Percentiles rank a stretch among this genome's conserved stretches.
Conservation (phyloP, 1,284 basidiomycete genomes). For the Papiliotrema fonsecae region DNA sequence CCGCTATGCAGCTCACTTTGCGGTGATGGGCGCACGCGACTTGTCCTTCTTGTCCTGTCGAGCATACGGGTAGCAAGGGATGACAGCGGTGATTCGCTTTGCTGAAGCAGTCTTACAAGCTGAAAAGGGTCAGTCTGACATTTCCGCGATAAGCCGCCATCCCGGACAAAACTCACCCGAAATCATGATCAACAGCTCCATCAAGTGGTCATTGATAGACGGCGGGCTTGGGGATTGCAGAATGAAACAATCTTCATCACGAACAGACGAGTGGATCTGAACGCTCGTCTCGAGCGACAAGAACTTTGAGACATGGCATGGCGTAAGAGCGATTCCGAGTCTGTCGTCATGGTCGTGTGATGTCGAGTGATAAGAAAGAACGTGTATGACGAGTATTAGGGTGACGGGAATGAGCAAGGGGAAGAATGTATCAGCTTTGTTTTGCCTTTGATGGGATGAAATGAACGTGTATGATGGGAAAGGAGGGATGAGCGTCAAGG, state of each 20-base stretch:
- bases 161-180: conserved; percentile 32
- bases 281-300: conserved; percentile 92
- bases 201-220: conserved; percentile 50
- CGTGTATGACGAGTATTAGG: conserved; percentile 4
- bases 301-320: conserved; percentile 90
- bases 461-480: too few relatives aligned
- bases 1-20: conserved; percentile 56
- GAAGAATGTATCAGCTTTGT: too few relatives aligned
- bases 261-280: conserved; percentile 87
- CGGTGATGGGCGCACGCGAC: conserved; percentile 92
- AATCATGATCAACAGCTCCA: conserved; percentile 54
- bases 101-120: conserved; percentile 98
- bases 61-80: conserved; percentile 96
- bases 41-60: conserved; percentile 99
- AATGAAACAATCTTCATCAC: conserved; percentile 97
- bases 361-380: background rate
- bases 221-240: conserved; percentile 60
- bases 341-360: conserved; percentile 49
- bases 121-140: conserved; percentile 40
- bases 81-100: conserved; percentile 93
- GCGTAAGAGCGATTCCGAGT: conserved; percentile 84
- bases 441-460: too few relatives aligned
- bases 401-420: conserved; percentile 46
- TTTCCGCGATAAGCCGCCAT: background rate
- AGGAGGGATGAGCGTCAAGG: too few relatives aligned